phyloP scores from a whole-genome alignment of 2,329 filamentous ascomycete species.

The Neofusicoccum kwambonambiense region DNA sequence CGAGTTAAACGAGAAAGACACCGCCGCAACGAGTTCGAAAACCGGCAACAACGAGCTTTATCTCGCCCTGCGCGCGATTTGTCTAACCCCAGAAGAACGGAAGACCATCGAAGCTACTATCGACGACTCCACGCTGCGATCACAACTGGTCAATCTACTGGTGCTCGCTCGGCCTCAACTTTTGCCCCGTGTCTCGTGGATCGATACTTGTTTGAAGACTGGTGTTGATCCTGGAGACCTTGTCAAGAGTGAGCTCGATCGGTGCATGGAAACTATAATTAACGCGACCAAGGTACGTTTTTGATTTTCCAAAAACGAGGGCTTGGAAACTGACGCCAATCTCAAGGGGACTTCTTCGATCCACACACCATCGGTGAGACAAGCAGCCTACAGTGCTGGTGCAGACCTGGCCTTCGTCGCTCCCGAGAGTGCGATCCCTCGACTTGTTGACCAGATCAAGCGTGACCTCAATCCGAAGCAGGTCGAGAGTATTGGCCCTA shows the following conservation, averaged over 20 bases:
- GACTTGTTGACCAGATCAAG: slow-evolving; percentile 71
- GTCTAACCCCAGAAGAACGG: slow-evolving; percentile 54
- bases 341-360: slow-evolving; percentile 20
- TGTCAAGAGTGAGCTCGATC: slow-evolving; percentile 61
- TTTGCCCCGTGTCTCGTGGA: slow-evolving; percentile 80
- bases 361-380: slow-evolving; percentile 48
- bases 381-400: slow-evolving; percentile 78
- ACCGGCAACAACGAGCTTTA: slow-evolving; percentile 64
- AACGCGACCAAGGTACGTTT: slow-evolving; percentile 54
- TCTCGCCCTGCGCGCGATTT: slow-evolving; percentile 61
- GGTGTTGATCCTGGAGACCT: slow-evolving; percentile 80
- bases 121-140: slow-evolving; percentile 55
- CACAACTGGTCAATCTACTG: slow-evolving; percentile 73
- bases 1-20: slow-evolving; percentile 76
- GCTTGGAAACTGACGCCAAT: slow-evolving; percentile 21
- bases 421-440: slow-evolving; percentile 74
- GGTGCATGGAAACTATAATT: slow-evolving; percentile 68
- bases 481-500: slow-evolving; percentile 71
- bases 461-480: slow-evolving; percentile 70
- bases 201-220: slow-evolving; percentile 77
- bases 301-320: slow-evolving; percentile 24
- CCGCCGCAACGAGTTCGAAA: slow-evolving; percentile 64
- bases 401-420: slow-evolving; percentile 93
- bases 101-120: slow-evolving; percentile 44
- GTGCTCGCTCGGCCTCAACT: slow-evolving; percentile 77